Percentiles rank a stretch among this genome's conserved stretches.
These are phyloP conservation scores for Neofusicoccum parvum DNA, from an alignment of 2,329 filamentous ascomycete species.

Conservation along the genomic window DNA sequence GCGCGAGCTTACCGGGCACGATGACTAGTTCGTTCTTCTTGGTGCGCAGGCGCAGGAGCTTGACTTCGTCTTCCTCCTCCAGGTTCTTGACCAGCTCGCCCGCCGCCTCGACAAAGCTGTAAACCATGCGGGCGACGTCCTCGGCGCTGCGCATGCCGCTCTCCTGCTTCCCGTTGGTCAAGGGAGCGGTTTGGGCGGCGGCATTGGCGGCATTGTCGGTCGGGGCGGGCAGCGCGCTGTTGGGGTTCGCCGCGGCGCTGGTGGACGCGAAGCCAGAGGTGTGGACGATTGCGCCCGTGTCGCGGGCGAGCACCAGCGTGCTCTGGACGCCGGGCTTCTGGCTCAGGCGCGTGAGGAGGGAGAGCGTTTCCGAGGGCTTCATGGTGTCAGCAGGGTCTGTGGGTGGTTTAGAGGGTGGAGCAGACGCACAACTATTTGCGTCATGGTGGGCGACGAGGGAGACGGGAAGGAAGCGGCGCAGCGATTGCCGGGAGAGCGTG, in stretches of 20 bases:
- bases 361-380: constrained; percentile 60
- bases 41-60: constrained; percentile 74
- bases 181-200: not conserved
- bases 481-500: not conserved
- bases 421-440: constrained; percentile 18
- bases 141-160: constrained; percentile 63
- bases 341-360: constrained; percentile 67
- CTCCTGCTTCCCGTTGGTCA: constrained; percentile 38
- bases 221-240: constrained; percentile 40
- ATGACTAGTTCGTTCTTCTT: constrained; percentile 85
- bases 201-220: constrained; percentile 34
- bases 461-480: not conserved
- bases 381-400: not conserved
- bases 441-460: constrained; percentile 13
- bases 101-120: constrained; percentile 71
- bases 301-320: constrained; percentile 72
- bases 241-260: constrained; percentile 53
- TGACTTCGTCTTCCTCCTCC: constrained; percentile 77
- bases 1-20: constrained; percentile 58
- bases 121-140: constrained; percentile 75
- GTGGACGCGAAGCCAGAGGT: constrained; percentile 69
- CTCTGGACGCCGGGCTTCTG: constrained; percentile 80
- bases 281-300: constrained; percentile 72
- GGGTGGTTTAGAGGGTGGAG: not conserved
- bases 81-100: constrained; percentile 71